Conservation (phyloP, 352 stramenopile genomes). For the Thalassiosira ordinaria region DNA sequence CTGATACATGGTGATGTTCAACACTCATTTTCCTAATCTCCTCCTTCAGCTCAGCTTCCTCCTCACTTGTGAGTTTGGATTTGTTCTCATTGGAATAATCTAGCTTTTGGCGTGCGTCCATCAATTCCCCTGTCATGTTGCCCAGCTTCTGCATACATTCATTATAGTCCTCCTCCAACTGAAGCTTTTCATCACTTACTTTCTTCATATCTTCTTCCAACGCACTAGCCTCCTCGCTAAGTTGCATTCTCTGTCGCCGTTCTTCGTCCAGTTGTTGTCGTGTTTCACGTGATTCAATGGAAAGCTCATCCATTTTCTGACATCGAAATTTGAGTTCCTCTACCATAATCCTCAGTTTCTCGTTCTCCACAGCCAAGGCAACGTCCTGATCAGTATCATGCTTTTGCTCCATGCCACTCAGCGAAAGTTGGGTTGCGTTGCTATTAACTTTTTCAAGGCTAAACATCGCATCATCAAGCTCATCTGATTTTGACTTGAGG, state of each 20-base stretch:
- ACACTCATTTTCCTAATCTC: not conserved
- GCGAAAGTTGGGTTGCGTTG: not conserved
- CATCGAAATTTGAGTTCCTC: not conserved
- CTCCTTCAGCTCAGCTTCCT: not conserved
- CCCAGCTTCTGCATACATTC: too few species aligned
- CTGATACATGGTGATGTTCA: not conserved
- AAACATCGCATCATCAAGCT: constrained; percentile 26
- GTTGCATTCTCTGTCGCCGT: not conserved
- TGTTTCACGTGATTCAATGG: too few species aligned
- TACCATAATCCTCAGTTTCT: not conserved
- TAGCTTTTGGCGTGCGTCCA: not conserved
- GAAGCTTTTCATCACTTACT: not conserved
- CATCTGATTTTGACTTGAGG: constrained; percentile 35
- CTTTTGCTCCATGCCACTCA: not conserved
- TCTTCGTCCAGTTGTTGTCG: not conserved
- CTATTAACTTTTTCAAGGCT: constrained; percentile 20
- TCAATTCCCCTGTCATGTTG: not conserved
- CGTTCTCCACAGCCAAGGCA: too few species aligned
- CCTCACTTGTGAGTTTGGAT: not conserved
- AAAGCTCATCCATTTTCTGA: too few species aligned
- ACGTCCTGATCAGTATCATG: not conserved
- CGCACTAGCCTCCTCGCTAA: not conserved
- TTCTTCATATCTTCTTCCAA: not conserved
- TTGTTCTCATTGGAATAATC: not conserved
- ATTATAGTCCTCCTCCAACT: too few species aligned